Evolutionary conservation across 2,329 filamentous ascomycete species (phyloP).

Genomic region (Tricladium varicosporioides): DNA sequence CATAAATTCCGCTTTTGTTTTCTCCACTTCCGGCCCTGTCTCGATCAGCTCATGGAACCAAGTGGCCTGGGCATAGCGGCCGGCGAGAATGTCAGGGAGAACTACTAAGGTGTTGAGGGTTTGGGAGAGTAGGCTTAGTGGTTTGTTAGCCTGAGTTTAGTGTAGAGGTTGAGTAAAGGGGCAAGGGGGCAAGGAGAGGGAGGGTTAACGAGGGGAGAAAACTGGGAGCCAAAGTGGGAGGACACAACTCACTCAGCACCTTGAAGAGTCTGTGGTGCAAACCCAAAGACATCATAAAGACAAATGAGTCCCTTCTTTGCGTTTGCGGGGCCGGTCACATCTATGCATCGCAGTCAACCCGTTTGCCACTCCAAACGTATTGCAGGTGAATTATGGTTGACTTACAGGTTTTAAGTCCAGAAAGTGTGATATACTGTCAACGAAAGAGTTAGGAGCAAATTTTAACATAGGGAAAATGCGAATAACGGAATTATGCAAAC

Average conservation of each 20-base stretch:
- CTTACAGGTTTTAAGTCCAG: too few relatives aligned
- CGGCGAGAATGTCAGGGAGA: conserved; percentile 88
- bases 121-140: conserved; percentile 46
- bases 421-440: too few relatives aligned
- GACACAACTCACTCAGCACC: conserved; percentile 55
- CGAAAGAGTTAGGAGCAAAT: too few relatives aligned
- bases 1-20: conserved; percentile 23
- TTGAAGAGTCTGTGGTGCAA: conserved; percentile 67
- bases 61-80: conserved; percentile 43
- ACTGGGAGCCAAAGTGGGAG: too few relatives aligned
- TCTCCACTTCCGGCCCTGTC: conserved; percentile 48
- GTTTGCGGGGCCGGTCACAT: conserved; percentile 40
- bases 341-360: conserved; percentile 1
- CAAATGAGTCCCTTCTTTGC: conserved; percentile 56
- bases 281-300: conserved; percentile 64
- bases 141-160: background rate
- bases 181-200: too few relatives aligned
- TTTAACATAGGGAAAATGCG: too few relatives aligned
- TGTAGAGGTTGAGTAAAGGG: too few relatives aligned
- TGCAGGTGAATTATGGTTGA: too few relatives aligned
- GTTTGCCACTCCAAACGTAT: too few relatives aligned
- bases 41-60: conserved; percentile 36
- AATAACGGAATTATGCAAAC: too few relatives aligned
- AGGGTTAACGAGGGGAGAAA: too few relatives aligned
- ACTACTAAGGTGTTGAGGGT: conserved; percentile 62